These are phyloP conservation scores for Grifola frondosa DNA, from an alignment of 1,284 basidiomycete genomes.

Conservation along the genomic window DNA sequence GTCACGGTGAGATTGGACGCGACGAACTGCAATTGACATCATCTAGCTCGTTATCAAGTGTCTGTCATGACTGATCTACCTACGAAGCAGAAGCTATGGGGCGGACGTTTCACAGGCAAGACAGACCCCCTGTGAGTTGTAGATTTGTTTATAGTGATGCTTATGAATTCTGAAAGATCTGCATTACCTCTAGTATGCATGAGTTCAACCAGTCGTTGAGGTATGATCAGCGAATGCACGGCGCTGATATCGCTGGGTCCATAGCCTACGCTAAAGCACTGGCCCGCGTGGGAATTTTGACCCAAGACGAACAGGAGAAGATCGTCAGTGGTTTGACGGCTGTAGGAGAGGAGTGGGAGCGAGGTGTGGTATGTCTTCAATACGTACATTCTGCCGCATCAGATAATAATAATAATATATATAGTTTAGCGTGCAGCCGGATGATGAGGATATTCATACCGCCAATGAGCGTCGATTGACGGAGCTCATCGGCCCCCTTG, in stretches of 20 bases:
- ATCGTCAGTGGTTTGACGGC: slow-evolving; percentile 78
- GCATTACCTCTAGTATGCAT: slow-evolving; percentile 72
- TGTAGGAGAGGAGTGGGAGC: slow-evolving; percentile 86
- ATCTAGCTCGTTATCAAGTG: too few species aligned
- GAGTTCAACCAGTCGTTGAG: slow-evolving; percentile 93
- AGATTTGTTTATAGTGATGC: neutral
- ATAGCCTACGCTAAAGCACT: slow-evolving; percentile 94
- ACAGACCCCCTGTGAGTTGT: slow-evolving; percentile 79
- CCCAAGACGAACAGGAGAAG: slow-evolving; percentile 68
- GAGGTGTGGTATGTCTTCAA: slow-evolving; percentile 54
- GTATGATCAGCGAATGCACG: slow-evolving; percentile 94
- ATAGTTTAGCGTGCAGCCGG: slow-evolving; percentile 72
- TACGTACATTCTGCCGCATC: neutral
- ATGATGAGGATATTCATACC: slow-evolving; percentile 99
- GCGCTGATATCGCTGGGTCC: slow-evolving; percentile 90
- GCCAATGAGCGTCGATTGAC: slow-evolving; percentile 95
- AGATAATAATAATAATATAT: slow-evolving; percentile 1
- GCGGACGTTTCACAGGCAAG: slow-evolving; percentile 86
- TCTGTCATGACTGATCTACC: slow-evolving; percentile 60
- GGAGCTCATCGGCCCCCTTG: slow-evolving; percentile 89
- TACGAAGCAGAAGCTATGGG: slow-evolving; percentile 83
- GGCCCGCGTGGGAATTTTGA: slow-evolving; percentile 77
- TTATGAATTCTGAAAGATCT: neutral
- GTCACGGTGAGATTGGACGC: neutral
- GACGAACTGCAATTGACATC: neutral